Evolutionary conservation across 176 grass and related monocot species (phyloP).

Genomic region (Olyra latifolia): DNA sequence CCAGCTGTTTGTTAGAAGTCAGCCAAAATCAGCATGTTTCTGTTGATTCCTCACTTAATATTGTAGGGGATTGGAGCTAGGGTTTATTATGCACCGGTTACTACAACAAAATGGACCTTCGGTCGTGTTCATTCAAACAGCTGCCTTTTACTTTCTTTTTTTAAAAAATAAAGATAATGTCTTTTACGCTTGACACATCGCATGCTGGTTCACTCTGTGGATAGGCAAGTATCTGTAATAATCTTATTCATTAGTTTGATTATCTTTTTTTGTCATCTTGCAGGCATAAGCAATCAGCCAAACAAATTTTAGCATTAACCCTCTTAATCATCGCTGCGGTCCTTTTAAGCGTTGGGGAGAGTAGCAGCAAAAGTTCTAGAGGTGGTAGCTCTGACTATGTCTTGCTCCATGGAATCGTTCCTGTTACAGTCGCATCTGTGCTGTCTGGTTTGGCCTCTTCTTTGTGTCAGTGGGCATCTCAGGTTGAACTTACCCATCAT

Average conservation of each 20-base stretch:
- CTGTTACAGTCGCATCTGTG: slow-evolving; percentile 80
- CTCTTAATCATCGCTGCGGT: slow-evolving; percentile 77
- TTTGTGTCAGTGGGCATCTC: slow-evolving; percentile 94
- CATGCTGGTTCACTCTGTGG: not conserved
- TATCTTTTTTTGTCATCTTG: slow-evolving; percentile 25
- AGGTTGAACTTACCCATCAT: slow-evolving; percentile 50
- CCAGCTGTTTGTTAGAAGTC: not conserved
- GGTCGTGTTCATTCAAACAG: slow-evolving; percentile 14
- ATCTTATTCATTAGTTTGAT: slow-evolving; percentile 13
- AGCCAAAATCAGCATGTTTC: not conserved
- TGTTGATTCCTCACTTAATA: not conserved
- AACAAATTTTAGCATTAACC: slow-evolving; percentile 68
- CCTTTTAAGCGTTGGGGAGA: slow-evolving; percentile 87
- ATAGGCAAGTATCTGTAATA: slow-evolving; percentile 9
- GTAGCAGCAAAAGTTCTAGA: slow-evolving; percentile 56
- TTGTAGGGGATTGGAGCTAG: not conserved
- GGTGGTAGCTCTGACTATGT: slow-evolving; percentile 54
- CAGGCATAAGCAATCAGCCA: slow-evolving; percentile 89
- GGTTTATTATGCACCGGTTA: not conserved
- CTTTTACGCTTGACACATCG: slow-evolving; percentile 14
- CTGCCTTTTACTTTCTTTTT: not conserved
- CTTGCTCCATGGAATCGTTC: slow-evolving; percentile 83
- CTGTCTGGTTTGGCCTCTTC: slow-evolving; percentile 89
- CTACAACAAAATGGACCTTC: not conserved
- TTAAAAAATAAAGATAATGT: not conserved